These are phyloP conservation scores for Apophysomyces trapeziformis DNA, from an alignment of 371 early-diverging fungal species.

Conservation along the genomic window DNA sequence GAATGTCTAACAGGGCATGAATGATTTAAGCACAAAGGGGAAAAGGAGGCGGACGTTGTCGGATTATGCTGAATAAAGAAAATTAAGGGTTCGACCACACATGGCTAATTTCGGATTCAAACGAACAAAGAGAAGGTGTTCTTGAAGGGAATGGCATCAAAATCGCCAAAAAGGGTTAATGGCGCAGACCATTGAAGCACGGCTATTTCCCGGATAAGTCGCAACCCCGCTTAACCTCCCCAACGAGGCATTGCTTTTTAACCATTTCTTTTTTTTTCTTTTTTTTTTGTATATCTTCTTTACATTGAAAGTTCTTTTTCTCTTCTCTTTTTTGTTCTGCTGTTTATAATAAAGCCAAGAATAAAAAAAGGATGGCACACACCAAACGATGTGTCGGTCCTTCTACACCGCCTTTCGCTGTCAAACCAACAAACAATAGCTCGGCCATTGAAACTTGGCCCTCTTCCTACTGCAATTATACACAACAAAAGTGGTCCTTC, in stretches of 20 bases:
- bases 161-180: not conserved
- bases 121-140: not conserved
- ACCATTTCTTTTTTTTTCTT: not conserved
- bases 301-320: too few relatives aligned
- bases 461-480: not conserved
- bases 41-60: not conserved
- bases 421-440: not conserved
- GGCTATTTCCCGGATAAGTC: constrained; percentile 9
- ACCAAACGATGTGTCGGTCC: not conserved
- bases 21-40: not conserved
- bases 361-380: not conserved
- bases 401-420: not conserved
- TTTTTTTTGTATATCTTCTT: not conserved
- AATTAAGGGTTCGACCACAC: constrained; percentile 3
- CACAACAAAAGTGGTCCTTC: not conserved
- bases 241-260: not conserved
- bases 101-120: constrained; percentile 5
- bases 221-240: not conserved
- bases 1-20: constrained; percentile 27
- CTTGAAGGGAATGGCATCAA: constrained; percentile 8
- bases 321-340: too few relatives aligned
- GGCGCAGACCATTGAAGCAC: not conserved
- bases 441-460: not conserved
- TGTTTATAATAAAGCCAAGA: not conserved
- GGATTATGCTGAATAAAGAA: not conserved